Base-by-base conservation (phyloP, 1,284 basidiomycete species). In the Athelia psychrophila region DNA sequence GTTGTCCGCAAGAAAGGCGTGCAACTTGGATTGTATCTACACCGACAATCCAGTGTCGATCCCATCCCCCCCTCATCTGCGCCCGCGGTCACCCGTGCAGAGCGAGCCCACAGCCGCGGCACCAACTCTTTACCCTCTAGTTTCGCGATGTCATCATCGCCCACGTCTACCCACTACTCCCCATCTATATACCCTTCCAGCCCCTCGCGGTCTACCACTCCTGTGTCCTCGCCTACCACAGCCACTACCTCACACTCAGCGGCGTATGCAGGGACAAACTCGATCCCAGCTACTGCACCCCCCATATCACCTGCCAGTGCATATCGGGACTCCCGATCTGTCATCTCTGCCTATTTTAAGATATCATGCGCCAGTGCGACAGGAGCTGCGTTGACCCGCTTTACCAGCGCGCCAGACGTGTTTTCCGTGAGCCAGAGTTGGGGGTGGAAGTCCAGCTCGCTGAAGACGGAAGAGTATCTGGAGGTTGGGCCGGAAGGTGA, bases 21-120 rank as follows among this genome's bases (percentile, higher is more conserved):
- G 1, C 93, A 97, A 65, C 77, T 97, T 0, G 94, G 95, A 1
- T 84, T 97, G 47, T 98, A 97, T 62, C 77, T 98, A 2, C 93
- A 95, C 64, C 79, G 94, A 10, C 93, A 95, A 67, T 88, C 84
- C 30, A 82, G 75, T 53, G 78, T 88, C 40, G 91, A 90, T 56
- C 77, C 80, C 5, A 79, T 91, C 36, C 73, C 88, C 61, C 64
- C 72, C 22, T 58, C 62, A 25, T 58, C 64, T 47, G 47, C 63
- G 44, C 57, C 62, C 54, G 22, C 56, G 24, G 46, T 23, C n/a
- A 9, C 47, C 25, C 30, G 47, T 35, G 45, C 38, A 19, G 63
- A 61, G 45, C 62, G 56, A 42, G 51, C 9, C n/a, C 63, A 63
- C 47, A 62, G 55, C 46, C 63, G 66, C 48, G 13, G 27, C 13